Percentiles rank a stretch among this genome's conserved stretches.
Conservation (phyloP, 2,329 filamentous ascomycete genomes). For the Dothideomycetidae sp. region DNA sequence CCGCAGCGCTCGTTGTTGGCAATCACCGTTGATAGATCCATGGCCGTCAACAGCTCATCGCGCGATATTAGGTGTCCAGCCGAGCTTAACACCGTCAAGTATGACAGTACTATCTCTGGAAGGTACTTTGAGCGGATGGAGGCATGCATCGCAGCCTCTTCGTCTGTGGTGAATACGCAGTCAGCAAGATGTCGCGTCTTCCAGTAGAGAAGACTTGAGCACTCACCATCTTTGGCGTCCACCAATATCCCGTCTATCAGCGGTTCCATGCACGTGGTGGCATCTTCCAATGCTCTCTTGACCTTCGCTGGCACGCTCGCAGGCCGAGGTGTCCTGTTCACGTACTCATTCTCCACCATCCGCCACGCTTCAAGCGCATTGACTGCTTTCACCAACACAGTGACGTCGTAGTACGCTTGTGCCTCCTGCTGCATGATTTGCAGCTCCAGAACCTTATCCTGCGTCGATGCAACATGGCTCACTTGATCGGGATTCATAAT, state of each 20-base stretch:
- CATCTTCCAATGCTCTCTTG: constrained; percentile 27
- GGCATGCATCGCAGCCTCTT: constrained; percentile 46
- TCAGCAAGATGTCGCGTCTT: constrained; percentile 12
- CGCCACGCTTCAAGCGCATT: constrained; percentile 31
- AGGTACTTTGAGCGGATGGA: constrained; percentile 64
- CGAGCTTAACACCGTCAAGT: constrained; percentile 66
- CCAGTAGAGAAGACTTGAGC: background rate
- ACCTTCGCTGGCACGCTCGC: constrained; percentile 17
- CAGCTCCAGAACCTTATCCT: constrained; percentile 14
- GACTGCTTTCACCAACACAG: constrained; percentile 29
- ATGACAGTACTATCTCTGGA: constrained; percentile 73
- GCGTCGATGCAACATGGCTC: constrained; percentile 10
- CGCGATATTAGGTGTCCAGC: constrained; percentile 60
- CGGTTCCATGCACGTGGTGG: constrained; percentile 25
- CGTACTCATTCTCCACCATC: constrained; percentile 26
- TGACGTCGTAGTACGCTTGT: constrained; percentile 29
- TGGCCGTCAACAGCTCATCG: constrained; percentile 65
- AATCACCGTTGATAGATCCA: constrained; percentile 68
- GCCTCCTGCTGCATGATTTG: constrained; percentile 17
- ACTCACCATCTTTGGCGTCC: constrained; percentile 16
- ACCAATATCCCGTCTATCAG: constrained; percentile 23
- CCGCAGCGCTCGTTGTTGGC: constrained; percentile 34
- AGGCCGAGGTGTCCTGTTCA: constrained; percentile 14
- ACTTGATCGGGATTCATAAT: constrained; percentile 18
- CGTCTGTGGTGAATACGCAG: constrained; percentile 22